Evolutionary conservation across 331 rosid species (phyloP), one percentile per base, ranked within the genome.

Genomic region (Erythrophleum ivorense): DNA sequence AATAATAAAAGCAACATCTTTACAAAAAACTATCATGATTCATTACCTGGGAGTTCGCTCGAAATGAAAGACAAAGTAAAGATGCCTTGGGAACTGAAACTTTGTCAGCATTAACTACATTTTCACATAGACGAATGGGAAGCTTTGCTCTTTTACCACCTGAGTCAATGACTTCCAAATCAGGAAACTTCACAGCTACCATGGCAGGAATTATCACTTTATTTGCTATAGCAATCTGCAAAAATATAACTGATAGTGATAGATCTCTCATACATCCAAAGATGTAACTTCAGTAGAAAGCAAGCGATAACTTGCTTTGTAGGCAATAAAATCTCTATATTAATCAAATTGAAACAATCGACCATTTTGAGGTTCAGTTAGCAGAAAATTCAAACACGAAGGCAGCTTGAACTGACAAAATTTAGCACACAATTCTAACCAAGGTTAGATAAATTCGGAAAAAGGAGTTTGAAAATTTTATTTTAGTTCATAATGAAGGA

Each of bases 161-260:
- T 33, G 92, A 59, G 81, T 81, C 86, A 81, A 60, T 80, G 80
- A 89, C 94, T 88, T 95, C 86, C 18, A 93, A 41, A 57, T 82
- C 90, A n/a, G 98, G 99, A 83, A 93, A 95, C 86, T 92, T 95
- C 67, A 73, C 52, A 4, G 99, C 97, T 50, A 11, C 84, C 79
- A 79, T 75, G 40, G 97, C 95, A 15, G 99, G 97, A 80, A 92
- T 79, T 62, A 95, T 71, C 77, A 86, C 86, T 88, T 95, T 93
- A 88, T 82, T 93, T 74, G 98, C 94, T 36, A 40, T 73, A 71
- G 91, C 82, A 84, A 93, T 76, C 97, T 95, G 89, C 83, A 86
- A 24, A 66, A 84, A 66, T 21, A 48, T 43, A 59, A 72, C 78
- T 41, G 9, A 73, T 19, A 76, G 62, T 41, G 9, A 73, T 19